phyloP scores from a whole-genome alignment of 169 alveolate genomes.

The Nephromyces sp. region DNA sequence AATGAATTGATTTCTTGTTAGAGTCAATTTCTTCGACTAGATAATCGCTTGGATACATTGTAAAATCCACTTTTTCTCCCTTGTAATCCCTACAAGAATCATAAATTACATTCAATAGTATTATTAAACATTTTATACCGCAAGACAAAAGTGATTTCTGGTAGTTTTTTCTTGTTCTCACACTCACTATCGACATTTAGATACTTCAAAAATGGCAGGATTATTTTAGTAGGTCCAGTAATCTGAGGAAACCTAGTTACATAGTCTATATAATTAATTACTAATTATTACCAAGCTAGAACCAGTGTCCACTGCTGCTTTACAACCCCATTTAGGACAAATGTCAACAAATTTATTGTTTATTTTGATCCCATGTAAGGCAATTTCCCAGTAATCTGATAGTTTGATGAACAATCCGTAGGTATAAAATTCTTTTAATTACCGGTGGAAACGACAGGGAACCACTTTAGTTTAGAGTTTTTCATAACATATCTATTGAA shows the following conservation, averaged over 20 bases:
- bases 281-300: constrained; percentile 52
- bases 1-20: neutral
- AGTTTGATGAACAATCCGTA: constrained; percentile 9
- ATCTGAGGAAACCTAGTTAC: constrained; percentile 28
- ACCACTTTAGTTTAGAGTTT: constrained; percentile 71
- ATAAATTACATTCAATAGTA: neutral
- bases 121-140: neutral
- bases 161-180: constrained; percentile 51
- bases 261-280: neutral
- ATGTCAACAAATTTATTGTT: constrained; percentile 47
- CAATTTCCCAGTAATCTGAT: constrained; percentile 72
- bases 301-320: constrained; percentile 84
- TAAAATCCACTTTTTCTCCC: constrained; percentile 45
- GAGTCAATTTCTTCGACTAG: constrained; percentile 46
- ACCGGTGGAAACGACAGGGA: constrained; percentile 70
- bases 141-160: constrained; percentile 55
- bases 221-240: constrained; percentile 66
- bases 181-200: constrained; percentile 57
- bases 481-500: constrained; percentile 30
- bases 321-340: constrained; percentile 50
- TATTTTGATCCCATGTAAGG: constrained; percentile 55
- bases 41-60: constrained; percentile 49
- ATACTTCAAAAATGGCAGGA: constrained; percentile 51
- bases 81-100: constrained; percentile 29
- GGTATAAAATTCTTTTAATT: neutral